Percentiles rank a stretch among this genome's conserved stretches.
Evolutionary conservation across 176 grass and related monocot genomes (phyloP).

Genomic region (Zoysia japonica): DNA sequence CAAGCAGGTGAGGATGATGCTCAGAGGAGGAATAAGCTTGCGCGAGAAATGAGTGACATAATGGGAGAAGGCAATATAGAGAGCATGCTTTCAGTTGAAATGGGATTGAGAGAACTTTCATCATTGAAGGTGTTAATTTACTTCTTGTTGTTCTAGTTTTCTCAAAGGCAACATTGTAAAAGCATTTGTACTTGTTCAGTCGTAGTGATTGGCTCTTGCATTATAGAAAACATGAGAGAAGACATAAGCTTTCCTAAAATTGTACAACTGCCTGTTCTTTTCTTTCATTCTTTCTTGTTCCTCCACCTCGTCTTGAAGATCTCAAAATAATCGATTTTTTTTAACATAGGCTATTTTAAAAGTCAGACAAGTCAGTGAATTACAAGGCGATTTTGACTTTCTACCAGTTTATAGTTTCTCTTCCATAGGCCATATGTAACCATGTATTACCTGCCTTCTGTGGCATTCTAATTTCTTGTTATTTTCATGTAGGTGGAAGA

Average conservation of each 20-base stretch:
- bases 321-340: conserved; percentile 11
- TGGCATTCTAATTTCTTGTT: conserved; percentile 21
- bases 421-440: conserved; percentile 8
- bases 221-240: background rate
- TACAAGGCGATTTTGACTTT: conserved; percentile 15
- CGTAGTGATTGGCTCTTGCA: background rate
- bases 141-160: conserved; percentile 36
- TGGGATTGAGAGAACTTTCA: conserved; percentile 92
- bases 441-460: conserved; percentile 21
- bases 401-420: conserved; percentile 1
- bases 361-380: conserved; percentile 9
- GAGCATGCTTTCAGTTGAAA: conserved; percentile 98
- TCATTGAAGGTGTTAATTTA: conserved; percentile 75
- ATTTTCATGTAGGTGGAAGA: conserved; percentile 80
- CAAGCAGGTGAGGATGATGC: conserved; percentile 62
- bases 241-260: conserved; percentile 9
- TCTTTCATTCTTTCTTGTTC: background rate
- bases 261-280: background rate
- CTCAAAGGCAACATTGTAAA: conserved; percentile 4
- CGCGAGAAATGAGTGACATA: conserved; percentile 78
- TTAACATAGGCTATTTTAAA: background rate
- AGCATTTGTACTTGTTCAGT: conserved; percentile 7
- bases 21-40: conserved; percentile 78
- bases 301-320: background rate
- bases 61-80: conserved; percentile 99